A percentile compares a stretch with the other conserved stretches of the same genome.
Evolutionary conservation across 306 rosid species (phyloP).

Genomic region (Cercis canadensis): DNA sequence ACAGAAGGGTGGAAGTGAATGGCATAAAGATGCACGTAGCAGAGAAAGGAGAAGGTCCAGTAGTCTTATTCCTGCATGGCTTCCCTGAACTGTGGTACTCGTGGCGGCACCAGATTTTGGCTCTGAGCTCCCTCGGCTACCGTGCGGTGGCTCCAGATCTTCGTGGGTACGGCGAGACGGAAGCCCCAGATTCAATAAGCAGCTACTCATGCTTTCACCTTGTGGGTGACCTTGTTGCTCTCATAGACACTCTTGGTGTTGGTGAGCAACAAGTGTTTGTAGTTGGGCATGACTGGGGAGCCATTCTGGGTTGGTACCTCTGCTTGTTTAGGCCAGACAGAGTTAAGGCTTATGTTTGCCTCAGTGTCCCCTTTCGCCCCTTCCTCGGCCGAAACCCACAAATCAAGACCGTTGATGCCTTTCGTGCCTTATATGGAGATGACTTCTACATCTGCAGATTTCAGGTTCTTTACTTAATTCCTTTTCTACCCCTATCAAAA

Average conservation of each 20-base stretch:
- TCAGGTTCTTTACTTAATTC: conserved; percentile 36
- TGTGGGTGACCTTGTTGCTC: conserved; percentile 43
- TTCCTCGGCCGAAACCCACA: conserved; percentile 30
- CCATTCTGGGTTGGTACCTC: conserved; percentile 47
- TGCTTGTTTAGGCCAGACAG: conserved; percentile 49
- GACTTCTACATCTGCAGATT: conserved; percentile 50
- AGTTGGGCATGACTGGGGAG: conserved; percentile 48
- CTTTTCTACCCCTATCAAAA: background rate
- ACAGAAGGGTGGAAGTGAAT: conserved; percentile 42
- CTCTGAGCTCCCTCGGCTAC: conserved; percentile 45
- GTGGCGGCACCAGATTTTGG: conserved; percentile 47
- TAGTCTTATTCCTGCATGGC: conserved; percentile 48
- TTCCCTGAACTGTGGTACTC: conserved; percentile 57
- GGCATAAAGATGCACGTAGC: conserved; percentile 52
- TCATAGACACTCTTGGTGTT: conserved; percentile 38
- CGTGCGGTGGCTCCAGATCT: conserved; percentile 49
- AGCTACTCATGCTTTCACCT: conserved; percentile 40
- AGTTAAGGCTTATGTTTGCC: conserved; percentile 45
- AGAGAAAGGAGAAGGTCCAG: conserved; percentile 51
- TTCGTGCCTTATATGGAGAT: conserved; percentile 36
- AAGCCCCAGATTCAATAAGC: conserved; percentile 18
- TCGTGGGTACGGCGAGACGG: conserved; percentile 49
- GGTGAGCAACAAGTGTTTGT: conserved; percentile 40
- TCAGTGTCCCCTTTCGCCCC: conserved; percentile 45
- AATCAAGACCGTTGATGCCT: conserved; percentile 23